Evolutionary conservation across 805 yeast species (phyloP).

Genomic region (Cyberlindnera sargentensis): DNA sequence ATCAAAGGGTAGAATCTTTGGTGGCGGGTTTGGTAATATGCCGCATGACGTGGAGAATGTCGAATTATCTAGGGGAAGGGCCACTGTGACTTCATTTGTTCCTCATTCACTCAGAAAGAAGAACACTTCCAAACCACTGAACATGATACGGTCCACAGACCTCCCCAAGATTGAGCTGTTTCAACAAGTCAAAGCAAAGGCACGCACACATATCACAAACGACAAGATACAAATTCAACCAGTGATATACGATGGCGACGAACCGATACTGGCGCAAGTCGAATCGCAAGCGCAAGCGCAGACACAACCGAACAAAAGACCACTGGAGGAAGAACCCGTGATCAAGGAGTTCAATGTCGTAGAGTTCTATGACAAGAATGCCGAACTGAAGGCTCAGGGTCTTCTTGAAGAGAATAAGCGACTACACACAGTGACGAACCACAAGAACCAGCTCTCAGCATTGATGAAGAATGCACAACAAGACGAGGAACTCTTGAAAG

Average conservation of each 20-base stretch:
- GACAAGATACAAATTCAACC: background rate
- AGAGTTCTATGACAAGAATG: conserved; percentile 17
- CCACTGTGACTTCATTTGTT: conserved; percentile 16
- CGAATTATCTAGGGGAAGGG: conserved; percentile 7
- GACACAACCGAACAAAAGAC: background rate
- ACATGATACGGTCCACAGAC: background rate
- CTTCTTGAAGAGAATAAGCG: conserved; percentile 17
- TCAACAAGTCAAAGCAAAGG: background rate
- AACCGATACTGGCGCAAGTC: too few species aligned
- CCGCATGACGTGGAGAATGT: conserved; percentile 17
- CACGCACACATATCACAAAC: too few species aligned
- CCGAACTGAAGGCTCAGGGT: conserved; percentile 17
- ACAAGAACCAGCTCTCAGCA: conserved; percentile 21
- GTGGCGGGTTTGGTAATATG: conserved; percentile 13
- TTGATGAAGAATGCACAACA: conserved; percentile 22
- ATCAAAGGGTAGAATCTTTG: conserved; percentile 8
- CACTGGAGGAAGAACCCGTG: conserved; percentile 3
- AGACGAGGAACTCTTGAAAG: conserved; percentile 19
- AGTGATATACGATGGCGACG: background rate
- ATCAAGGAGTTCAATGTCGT: conserved; percentile 19
- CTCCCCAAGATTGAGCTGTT: background rate
- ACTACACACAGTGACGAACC: conserved; percentile 17
- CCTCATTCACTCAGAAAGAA: conserved; percentile 18
- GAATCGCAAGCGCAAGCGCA: background rate
- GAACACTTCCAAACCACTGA: background rate